Evolutionary conservation across 495 filamentous ascomycete species (phyloP).

Genomic region (Lepraria neglecta): DNA sequence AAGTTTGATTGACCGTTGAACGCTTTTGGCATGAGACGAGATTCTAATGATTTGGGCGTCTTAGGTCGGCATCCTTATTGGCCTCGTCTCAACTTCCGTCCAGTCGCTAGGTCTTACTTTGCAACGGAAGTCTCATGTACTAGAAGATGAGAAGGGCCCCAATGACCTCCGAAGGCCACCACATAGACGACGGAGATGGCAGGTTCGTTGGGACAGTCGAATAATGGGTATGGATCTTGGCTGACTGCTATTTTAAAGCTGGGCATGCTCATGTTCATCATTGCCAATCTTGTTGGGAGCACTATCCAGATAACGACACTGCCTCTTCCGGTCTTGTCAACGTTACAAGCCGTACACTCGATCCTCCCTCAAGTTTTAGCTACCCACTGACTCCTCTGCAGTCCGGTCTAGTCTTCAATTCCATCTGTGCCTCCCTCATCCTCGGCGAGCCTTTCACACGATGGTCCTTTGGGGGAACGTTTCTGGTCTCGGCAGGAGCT

Average conservation of each 20-base stretch:
- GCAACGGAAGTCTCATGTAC: constrained; percentile 95
- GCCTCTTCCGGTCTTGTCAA: constrained; percentile 89
- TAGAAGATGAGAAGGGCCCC: constrained; percentile 88
- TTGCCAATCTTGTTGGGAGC: constrained; percentile 89
- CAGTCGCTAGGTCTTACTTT: constrained; percentile 96
- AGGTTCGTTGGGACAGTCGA: constrained; percentile 44
- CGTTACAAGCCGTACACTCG: constrained; percentile 67
- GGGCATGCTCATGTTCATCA: constrained; percentile 94
- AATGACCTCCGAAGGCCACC: constrained; percentile 76
- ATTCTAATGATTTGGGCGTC: constrained; percentile 21
- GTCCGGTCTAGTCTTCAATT: constrained; percentile 96
- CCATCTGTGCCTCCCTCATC: constrained; percentile 89
- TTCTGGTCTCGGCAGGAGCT: constrained; percentile 80
- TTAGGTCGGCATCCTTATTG: constrained; percentile 87
- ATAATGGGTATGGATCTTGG: not conserved
- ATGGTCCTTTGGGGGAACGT: constrained; percentile 81
- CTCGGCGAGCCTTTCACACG: constrained; percentile 89
- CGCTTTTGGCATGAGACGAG: not conserved
- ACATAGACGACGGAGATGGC: constrained; percentile 88
- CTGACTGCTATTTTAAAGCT: constrained; percentile 39
- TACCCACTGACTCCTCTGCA: constrained; percentile 26
- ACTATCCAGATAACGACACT: constrained; percentile 97
- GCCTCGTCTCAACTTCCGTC: constrained; percentile 83
- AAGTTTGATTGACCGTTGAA: constrained; percentile 31
- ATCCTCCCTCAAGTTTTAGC: constrained; percentile 26